Percentiles rank a stretch among this genome's conserved stretches.
These are phyloP conservation scores for Yarrowia bubula DNA, from an alignment of 805 yeast genomes.

Conservation along the genomic window DNA sequence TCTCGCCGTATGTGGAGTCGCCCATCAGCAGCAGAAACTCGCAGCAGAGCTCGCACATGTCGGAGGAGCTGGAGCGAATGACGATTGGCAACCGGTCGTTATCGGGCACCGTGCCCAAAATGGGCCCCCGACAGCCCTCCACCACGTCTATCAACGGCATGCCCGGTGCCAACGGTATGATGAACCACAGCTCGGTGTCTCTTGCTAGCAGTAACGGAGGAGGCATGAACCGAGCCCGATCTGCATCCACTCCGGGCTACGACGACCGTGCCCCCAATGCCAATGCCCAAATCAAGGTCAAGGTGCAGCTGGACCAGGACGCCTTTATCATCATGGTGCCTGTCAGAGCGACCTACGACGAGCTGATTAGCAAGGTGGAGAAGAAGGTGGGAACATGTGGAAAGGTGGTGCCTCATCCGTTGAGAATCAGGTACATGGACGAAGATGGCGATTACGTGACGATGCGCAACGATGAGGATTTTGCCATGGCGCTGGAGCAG, in stretches of 20 bases:
- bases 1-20: slow-evolving; percentile 15
- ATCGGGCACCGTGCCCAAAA: slow-evolving; percentile 15
- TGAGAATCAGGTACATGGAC: slow-evolving; percentile 76
- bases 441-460: slow-evolving; percentile 94
- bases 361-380: slow-evolving; percentile 57
- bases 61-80: slow-evolving; percentile 28
- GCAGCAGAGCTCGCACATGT: slow-evolving; percentile 25
- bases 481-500: slow-evolving; percentile 73
- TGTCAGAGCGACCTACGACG: slow-evolving; percentile 49
- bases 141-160: slow-evolving; percentile 12
- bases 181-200: slow-evolving; percentile 22
- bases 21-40: slow-evolving; percentile 22
- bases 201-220: slow-evolving; percentile 14
- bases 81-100: slow-evolving; percentile 9
- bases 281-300: slow-evolving; percentile 37
- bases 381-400: slow-evolving; percentile 57
- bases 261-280: background rate
- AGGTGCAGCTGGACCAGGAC: slow-evolving; percentile 40
- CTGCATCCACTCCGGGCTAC: slow-evolving; percentile 28
- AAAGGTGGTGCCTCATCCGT: slow-evolving; percentile 41
- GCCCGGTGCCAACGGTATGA: background rate
- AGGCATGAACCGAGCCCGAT: slow-evolving; percentile 24
- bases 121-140: slow-evolving; percentile 7
- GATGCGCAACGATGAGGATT: slow-evolving; percentile 82
- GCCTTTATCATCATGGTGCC: slow-evolving; percentile 67